phyloP scores from a whole-genome alignment of 768 basidiomycete genomes.

The Kwoniella bestiolae region DNA sequence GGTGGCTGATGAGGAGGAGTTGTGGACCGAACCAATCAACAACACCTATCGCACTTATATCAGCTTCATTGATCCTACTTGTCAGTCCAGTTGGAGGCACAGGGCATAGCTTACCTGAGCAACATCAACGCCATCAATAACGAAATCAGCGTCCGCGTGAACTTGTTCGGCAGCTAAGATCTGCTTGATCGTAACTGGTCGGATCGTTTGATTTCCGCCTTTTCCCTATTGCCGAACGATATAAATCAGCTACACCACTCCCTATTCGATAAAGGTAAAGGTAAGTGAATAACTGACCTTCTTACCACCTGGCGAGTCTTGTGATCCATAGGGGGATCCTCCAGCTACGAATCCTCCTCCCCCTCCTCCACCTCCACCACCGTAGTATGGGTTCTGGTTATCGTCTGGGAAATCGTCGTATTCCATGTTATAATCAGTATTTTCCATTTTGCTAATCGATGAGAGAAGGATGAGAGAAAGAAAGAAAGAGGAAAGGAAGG shows the following conservation, averaged over 20 bases:
- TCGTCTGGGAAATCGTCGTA: conserved; percentile 26
- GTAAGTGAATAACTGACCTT: conserved; percentile 41
- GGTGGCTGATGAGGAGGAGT: conserved; percentile 72
- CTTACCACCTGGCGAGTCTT: conserved; percentile 42
- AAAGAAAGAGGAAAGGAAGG: not conserved
- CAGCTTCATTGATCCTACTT: too few relatives aligned
- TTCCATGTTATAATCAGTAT: not conserved
- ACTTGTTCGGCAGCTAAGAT: conserved; percentile 75
- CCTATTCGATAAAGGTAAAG: not conserved
- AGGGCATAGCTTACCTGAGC: conserved; percentile 69
- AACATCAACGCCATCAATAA: conserved; percentile 76
- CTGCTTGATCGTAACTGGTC: conserved; percentile 80
- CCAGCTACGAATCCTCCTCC: conserved; percentile 42
- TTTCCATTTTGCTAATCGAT: too few relatives aligned
- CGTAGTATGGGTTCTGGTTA: conserved; percentile 48
- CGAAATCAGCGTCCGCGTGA: conserved; percentile 87
- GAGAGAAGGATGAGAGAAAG: not conserved
- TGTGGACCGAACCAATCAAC: conserved; percentile 73
- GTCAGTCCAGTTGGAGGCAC: not conserved
- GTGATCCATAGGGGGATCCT: conserved; percentile 49
- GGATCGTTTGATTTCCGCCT: conserved; percentile 59
- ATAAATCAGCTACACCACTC: not conserved
- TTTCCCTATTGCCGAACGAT: conserved; percentile 21
- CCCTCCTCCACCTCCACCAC: conserved; percentile 40
- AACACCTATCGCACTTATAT: conserved; percentile 64